Conservation (phyloP, 257 asterid species). For the Lycium ferocissimum region DNA sequence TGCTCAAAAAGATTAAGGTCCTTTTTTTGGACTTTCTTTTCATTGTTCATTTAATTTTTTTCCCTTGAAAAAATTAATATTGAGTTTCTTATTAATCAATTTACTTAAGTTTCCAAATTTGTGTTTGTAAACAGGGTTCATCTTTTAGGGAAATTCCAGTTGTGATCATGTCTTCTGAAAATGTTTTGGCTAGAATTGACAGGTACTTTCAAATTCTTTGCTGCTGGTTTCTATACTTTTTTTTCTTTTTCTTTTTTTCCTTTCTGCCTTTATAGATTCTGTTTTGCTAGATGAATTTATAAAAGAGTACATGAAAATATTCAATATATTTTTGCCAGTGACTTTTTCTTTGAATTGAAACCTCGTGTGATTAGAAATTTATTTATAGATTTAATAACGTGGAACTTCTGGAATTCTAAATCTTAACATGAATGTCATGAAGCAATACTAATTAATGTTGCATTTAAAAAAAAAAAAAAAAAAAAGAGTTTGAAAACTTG, state of each 20-base stretch:
- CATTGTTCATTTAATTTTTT: background rate
- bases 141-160: constrained; percentile 91
- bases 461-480: no score
- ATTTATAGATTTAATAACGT: background rate
- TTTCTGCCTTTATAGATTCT: constrained; percentile 5
- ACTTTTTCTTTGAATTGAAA: background rate
- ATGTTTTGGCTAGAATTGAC: constrained; percentile 79
- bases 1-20: constrained; percentile 89
- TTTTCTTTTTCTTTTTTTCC: background rate
- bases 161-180: constrained; percentile 95
- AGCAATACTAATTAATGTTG: background rate
- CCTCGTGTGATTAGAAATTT: background rate
- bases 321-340: background rate
- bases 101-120: constrained; percentile 22
- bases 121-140: constrained; percentile 68
- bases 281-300: background rate
- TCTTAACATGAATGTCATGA: background rate
- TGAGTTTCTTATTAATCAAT: background rate
- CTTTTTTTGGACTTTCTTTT: constrained; percentile 1
- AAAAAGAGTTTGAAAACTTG: background rate
- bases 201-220: constrained; percentile 52
- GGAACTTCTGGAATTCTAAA: background rate
- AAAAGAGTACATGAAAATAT: background rate
- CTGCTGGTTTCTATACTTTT: background rate
- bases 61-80: background rate